Percentiles rank a stretch among this genome's conserved stretches.
These are phyloP conservation scores for Lepidium sativum DNA, from an alignment of 345 rosid species.

Conservation along the genomic window DNA sequence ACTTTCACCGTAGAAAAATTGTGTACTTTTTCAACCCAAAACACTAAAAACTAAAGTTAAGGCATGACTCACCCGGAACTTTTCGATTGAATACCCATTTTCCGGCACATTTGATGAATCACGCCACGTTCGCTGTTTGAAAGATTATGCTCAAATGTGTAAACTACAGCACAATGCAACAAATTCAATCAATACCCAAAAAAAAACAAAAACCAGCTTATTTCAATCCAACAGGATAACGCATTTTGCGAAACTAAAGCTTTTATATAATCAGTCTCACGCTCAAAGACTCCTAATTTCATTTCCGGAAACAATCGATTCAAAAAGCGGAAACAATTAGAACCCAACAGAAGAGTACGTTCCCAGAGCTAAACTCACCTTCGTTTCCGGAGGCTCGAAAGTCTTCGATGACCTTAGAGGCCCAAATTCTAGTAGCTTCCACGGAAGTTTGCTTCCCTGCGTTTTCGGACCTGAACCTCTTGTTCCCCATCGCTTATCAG, in stretches of 20 bases:
- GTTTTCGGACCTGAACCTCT: constrained; percentile 25
- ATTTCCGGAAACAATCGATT: background rate
- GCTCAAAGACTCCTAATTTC: background rate
- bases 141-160: constrained; percentile 51
- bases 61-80: constrained; percentile 64
- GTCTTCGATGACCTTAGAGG: constrained; percentile 37
- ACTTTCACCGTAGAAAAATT: background rate
- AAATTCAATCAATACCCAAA: background rate
- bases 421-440: constrained; percentile 52
- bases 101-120: constrained; percentile 62
- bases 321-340: background rate
- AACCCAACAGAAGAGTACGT: constrained; percentile 20
- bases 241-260: background rate
- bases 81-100: constrained; percentile 79
- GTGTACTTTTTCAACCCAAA: background rate
- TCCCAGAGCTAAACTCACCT: constrained; percentile 27
- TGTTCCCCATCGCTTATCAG: constrained; percentile 26
- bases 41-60: background rate
- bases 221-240: background rate
- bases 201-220: background rate
- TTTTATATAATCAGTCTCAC: background rate
- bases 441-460: constrained; percentile 27
- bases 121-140: constrained; percentile 64
- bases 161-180: constrained; percentile 39
- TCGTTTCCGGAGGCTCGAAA: constrained; percentile 42